phyloP scores from a whole-genome alignment of 1,139 yeast species.

The Geotrichum macrosporum region DNA sequence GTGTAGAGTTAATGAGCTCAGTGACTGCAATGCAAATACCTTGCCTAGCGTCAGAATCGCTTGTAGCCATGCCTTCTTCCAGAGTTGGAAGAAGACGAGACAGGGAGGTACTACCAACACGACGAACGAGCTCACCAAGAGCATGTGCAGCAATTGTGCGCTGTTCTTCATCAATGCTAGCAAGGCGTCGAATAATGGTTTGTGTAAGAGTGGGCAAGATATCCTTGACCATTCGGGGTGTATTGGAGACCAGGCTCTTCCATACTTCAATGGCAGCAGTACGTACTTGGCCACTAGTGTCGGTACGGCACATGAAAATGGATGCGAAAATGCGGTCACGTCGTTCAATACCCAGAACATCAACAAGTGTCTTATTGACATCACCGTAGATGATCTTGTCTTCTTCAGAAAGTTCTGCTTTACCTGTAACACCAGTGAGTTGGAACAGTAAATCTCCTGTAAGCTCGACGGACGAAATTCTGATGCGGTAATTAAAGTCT shows the following conservation, averaged over 20 bases:
- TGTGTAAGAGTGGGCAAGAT: slow-evolving; percentile 79
- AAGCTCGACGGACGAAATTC: slow-evolving; percentile 90
- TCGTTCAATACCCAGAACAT: slow-evolving; percentile 79
- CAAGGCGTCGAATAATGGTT: slow-evolving; percentile 75
- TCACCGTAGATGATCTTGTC: slow-evolving; percentile 54
- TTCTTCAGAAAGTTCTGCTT: slow-evolving; percentile 42
- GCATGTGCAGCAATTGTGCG: slow-evolving; percentile 90
- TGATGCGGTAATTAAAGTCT: slow-evolving; percentile 77
- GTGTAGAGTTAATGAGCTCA: slow-evolving; percentile 76
- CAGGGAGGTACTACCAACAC: slow-evolving; percentile 89
- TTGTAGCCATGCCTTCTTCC: slow-evolving; percentile 55
- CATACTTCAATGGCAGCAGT: slow-evolving; percentile 92
- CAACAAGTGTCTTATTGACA: slow-evolving; percentile 64
- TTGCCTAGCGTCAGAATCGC: slow-evolving; percentile 79
- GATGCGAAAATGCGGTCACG: slow-evolving; percentile 82
- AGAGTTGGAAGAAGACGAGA: slow-evolving; percentile 81
- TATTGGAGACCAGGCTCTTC: slow-evolving; percentile 94
- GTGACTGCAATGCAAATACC: slow-evolving; percentile 94
- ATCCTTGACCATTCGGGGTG: slow-evolving; percentile 94
- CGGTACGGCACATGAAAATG: slow-evolving; percentile 89
- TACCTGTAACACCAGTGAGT: slow-evolving; percentile 67
- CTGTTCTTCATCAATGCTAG: slow-evolving; percentile 71
- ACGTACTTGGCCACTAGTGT: slow-evolving; percentile 81
- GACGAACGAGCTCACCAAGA: slow-evolving; percentile 88
- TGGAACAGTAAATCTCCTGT: slow-evolving; percentile 96